These are phyloP conservation scores for Achaetomiella virescens DNA, from an alignment of 495 filamentous ascomycete species.

Conservation along the genomic window DNA sequence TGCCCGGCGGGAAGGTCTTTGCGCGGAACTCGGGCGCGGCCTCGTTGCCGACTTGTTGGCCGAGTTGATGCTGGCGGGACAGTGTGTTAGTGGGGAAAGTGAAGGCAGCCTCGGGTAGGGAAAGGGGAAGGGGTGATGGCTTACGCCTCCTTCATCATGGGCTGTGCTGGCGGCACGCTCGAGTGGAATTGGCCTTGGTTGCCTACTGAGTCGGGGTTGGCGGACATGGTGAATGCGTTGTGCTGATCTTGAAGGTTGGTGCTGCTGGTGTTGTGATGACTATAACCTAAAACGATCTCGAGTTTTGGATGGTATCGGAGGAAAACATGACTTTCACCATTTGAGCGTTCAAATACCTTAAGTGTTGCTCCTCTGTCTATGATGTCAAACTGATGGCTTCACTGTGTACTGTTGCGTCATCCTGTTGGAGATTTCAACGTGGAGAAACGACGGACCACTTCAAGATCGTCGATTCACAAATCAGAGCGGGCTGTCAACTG, in stretches of 20 bases:
- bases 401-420: neutral
- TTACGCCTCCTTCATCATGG: constrained; percentile 52
- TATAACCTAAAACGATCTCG: neutral
- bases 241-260: neutral
- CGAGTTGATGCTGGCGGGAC: constrained; percentile 56
- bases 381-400: neutral
- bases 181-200: constrained; percentile 54
- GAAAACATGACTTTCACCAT: neutral
- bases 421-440: neutral
- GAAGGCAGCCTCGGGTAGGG: too few relatives aligned
- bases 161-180: constrained; percentile 44
- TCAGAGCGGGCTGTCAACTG: too few relatives aligned
- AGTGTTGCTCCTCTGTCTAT: neutral
- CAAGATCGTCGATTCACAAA: too few relatives aligned
- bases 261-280: neutral
- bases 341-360: neutral
- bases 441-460: neutral
- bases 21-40: constrained; percentile 56
- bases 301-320: too few relatives aligned
- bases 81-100: neutral
- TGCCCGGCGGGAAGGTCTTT: constrained; percentile 55
- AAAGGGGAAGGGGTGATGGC: constrained; percentile 4
- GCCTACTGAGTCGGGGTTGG: constrained; percentile 50
- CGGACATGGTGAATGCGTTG: constrained; percentile 39
- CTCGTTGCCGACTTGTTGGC: constrained; percentile 55